Percentiles rank a stretch among this genome's conserved stretches.
These are phyloP conservation scores for Malassezia caprae DNA, from an alignment of 1,284 basidiomycete genomes.

Conservation along the genomic window DNA sequence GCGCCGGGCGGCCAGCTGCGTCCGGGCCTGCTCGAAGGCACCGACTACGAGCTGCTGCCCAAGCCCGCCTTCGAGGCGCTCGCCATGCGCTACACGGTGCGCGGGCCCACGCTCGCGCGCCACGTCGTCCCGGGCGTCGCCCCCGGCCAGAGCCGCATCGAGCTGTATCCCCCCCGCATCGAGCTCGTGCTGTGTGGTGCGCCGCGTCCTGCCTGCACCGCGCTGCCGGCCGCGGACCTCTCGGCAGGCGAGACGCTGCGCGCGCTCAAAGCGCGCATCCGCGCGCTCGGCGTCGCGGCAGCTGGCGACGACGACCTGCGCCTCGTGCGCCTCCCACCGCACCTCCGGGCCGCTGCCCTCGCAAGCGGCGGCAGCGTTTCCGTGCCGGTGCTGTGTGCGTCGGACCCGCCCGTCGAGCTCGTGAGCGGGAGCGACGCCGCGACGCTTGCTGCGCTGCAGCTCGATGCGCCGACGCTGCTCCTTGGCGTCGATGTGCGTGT, in stretches of 20 bases:
- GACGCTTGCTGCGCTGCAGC: constrained; percentile 23
- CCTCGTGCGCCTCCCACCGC: constrained; percentile 23
- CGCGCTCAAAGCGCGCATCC: constrained; percentile 26
- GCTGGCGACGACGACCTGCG: constrained; percentile 24
- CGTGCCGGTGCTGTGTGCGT: not conserved
- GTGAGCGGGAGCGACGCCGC: constrained; percentile 27
- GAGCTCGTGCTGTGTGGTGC: constrained; percentile 53
- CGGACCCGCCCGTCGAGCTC: constrained; percentile 29
- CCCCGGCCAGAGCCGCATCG: constrained; percentile 56
- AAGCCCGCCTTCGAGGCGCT: constrained; percentile 63
- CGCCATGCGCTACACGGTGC: constrained; percentile 62
- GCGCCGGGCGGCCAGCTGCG: constrained; percentile 46
- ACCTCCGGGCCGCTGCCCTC: constrained; percentile 16
- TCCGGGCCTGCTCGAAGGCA: constrained; percentile 55
- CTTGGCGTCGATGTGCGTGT: constrained; percentile 43
- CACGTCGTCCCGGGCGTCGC: constrained; percentile 55
- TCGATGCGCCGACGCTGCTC: constrained; percentile 37
- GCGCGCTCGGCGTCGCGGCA: constrained; percentile 15
- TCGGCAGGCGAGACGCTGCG: constrained; percentile 31
- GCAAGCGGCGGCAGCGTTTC: constrained; percentile 3
- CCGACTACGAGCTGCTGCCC: constrained; percentile 70
- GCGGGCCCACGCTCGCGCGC: constrained; percentile 56
- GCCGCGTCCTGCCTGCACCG: constrained; percentile 24
- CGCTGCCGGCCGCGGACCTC: constrained; percentile 20
- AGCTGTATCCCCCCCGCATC: constrained; percentile 66